Conservation (phyloP, 352 stramenopile genomes). For the Thalassiosira livingstoniorum region DNA sequence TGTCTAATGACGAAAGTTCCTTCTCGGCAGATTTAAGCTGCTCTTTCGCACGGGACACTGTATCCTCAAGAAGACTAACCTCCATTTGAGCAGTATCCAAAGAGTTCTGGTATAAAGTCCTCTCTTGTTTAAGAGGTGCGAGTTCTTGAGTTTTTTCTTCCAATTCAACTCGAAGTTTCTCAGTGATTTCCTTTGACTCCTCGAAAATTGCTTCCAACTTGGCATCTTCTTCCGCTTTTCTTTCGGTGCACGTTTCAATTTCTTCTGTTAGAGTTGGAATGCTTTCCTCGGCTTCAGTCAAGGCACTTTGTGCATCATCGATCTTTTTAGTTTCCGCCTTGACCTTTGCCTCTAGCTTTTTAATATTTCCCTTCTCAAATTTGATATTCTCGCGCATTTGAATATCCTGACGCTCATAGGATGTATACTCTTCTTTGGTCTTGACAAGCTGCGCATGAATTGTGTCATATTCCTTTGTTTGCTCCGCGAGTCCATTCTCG, state of each 20-base stretch:
- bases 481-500: conserved; percentile 85
- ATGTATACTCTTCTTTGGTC: conserved; percentile 92
- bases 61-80: conserved; percentile 80
- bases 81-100: conserved; percentile 84
- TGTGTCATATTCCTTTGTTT: conserved; percentile 90
- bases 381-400: conserved; percentile 98
- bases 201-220: conserved; percentile 89
- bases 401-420: conserved; percentile 97
- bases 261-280: conserved; percentile 90
- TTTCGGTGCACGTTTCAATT: conserved; percentile 63
- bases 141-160: conserved; percentile 85
- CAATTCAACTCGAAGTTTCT: conserved; percentile 79
- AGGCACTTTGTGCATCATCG: conserved; percentile 87
- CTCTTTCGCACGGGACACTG: conserved; percentile 68
- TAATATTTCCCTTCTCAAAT: conserved; percentile 92
- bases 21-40: conserved; percentile 73
- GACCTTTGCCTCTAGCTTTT: conserved; percentile 91
- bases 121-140: conserved; percentile 83
- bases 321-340: conserved; percentile 93
- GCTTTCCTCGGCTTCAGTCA: conserved; percentile 89
- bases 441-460: conserved; percentile 89
- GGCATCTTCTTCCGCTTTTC: conserved; percentile 84
- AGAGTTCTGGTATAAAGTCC: conserved; percentile 73
- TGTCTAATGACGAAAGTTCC: conserved; percentile 81
- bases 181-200: conserved; percentile 78